Evolutionary conservation across 768 basidiomycete species (phyloP), one percentile per base, ranked within the genome.

Genomic region (Phylloporus rhodoxanthus): DNA sequence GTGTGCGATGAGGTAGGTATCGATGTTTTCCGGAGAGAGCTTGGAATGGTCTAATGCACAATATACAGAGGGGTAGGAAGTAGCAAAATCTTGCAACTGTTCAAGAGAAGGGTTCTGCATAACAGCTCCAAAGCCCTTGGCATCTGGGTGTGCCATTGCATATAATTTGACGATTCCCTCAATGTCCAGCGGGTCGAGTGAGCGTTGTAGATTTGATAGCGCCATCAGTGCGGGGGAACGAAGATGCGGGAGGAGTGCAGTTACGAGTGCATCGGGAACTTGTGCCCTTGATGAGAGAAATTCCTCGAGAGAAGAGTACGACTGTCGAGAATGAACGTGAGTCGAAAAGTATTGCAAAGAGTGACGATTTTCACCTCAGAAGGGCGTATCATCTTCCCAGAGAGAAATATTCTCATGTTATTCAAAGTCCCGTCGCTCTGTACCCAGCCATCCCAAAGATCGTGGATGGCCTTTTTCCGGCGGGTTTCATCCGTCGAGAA

Each of bases 151-250:
- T 49, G 53, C 45, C 55, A 48, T 69, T 63, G 47, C 33, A 65
- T 65, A 32, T 4, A 84, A 60, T 47, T 71, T 67, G 32, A 70
- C 71, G 17, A 96, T 73, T 2, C 90, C 89, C 58, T 95, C 91
- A 53, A 96, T 85, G 62, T 94, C 92, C 37, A 91, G 75, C 6
- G 78, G 66, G 64, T 96, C 93, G 20, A 97, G 78, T 4, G 76
- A 79, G 21, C 82, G 76, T 63, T 96, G 91, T 4, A 93, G 75
- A 19, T 63, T 59, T 2, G 77, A 74, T 34, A 93, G 68, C 4
- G 67, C 75, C 10, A 49, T 60, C 30, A 91, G 74, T 28, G 84
- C 72, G 11, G 76, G 75, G 2, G 78, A 80, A 11, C 62, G 53
- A 39, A 78, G 61, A 25, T 76, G 59, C 4, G 74, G 71, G 5